phyloP scores from a whole-genome alignment of 495 filamentous ascomycete species.

The Penicillium taxi region DNA sequence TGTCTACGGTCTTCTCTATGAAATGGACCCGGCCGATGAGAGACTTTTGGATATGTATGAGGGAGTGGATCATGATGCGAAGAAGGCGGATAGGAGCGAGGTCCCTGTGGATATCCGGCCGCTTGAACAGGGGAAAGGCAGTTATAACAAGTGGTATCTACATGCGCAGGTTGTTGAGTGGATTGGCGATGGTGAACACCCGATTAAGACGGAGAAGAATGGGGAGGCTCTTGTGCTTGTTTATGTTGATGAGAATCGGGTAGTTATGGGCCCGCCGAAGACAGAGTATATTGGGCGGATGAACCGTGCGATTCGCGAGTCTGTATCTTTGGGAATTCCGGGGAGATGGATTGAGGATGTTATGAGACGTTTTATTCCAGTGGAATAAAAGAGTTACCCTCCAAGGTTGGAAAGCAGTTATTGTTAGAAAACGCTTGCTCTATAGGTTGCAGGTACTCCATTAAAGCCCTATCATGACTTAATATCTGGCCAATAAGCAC shows the following conservation, averaged over 20 bases:
- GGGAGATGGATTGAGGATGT: constrained; percentile 47
- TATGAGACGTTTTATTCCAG: constrained; percentile 50
- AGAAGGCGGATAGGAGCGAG: constrained; percentile 4
- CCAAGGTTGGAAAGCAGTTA: no score
- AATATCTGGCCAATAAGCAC: no score
- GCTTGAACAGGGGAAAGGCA: constrained; percentile 26
- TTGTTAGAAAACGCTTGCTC: background rate
- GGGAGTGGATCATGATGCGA: constrained; percentile 27
- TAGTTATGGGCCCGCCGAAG: constrained; percentile 35
- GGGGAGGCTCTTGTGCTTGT: constrained; percentile 37
- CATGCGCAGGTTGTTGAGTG: constrained; percentile 25
- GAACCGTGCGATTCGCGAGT: constrained; percentile 60
- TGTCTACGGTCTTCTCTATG: constrained; percentile 57
- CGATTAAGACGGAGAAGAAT: constrained; percentile 3
- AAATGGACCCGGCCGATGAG: constrained; percentile 37
- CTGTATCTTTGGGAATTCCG: constrained; percentile 48
- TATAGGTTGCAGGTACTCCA: background rate
- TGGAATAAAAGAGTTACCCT: background rate
- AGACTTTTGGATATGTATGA: constrained; percentile 35
- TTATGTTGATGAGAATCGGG: constrained; percentile 48
- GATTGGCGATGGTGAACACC: constrained; percentile 20
- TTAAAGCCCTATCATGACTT: no score
- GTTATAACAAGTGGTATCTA: constrained; percentile 38
- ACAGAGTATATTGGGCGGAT: constrained; percentile 61
- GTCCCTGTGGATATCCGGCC: constrained; percentile 37